Percentiles rank a stretch among this genome's conserved stretches.
Evolutionary conservation across 257 asterid species (phyloP).

Genomic region (Scutellaria minor): DNA sequence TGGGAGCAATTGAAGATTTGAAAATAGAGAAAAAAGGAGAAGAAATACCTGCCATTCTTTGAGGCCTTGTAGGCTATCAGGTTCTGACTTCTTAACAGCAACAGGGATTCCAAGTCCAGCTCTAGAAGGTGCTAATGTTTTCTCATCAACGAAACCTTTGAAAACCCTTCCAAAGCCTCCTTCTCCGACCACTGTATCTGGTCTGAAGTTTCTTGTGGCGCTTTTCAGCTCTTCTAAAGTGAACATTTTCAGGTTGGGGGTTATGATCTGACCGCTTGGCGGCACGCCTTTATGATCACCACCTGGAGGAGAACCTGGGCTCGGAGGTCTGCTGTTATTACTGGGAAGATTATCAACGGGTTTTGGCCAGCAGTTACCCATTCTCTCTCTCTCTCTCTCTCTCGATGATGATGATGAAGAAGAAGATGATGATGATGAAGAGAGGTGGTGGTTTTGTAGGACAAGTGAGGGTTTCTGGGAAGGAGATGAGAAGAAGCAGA

Average conservation of each 20-base stretch:
- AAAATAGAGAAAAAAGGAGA: too few species aligned
- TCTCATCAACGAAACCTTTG: conserved; percentile 59
- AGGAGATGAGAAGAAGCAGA: conserved; percentile 28
- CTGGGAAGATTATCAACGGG: conserved; percentile 38
- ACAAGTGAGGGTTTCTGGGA: conserved; percentile 34
- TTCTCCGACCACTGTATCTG: conserved; percentile 62
- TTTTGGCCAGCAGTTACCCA: conserved; percentile 61
- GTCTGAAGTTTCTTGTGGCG: conserved; percentile 62
- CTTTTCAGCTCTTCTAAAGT: conserved; percentile 47
- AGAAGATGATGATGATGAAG: too few species aligned
- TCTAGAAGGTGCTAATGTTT: conserved; percentile 66
- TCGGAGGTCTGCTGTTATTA: conserved; percentile 36
- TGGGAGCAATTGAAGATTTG: too few species aligned
- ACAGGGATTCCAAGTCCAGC: conserved; percentile 82
- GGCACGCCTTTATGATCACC: neutral
- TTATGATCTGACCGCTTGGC: conserved; percentile 45
- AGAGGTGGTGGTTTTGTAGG: neutral
- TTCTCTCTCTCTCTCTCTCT: conserved; percentile 25
- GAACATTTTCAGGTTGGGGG: conserved; percentile 55
- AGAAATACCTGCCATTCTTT: conserved; percentile 89
- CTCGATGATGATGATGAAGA: neutral
- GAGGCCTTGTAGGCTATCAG: conserved; percentile 88
- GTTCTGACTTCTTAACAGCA: conserved; percentile 85
- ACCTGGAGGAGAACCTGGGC: conserved; percentile 36
- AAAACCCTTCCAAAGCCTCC: conserved; percentile 69